Evolutionary conservation across 208 protist genomes (phyloP).

Genomic region (Leishmania turanica): DNA sequence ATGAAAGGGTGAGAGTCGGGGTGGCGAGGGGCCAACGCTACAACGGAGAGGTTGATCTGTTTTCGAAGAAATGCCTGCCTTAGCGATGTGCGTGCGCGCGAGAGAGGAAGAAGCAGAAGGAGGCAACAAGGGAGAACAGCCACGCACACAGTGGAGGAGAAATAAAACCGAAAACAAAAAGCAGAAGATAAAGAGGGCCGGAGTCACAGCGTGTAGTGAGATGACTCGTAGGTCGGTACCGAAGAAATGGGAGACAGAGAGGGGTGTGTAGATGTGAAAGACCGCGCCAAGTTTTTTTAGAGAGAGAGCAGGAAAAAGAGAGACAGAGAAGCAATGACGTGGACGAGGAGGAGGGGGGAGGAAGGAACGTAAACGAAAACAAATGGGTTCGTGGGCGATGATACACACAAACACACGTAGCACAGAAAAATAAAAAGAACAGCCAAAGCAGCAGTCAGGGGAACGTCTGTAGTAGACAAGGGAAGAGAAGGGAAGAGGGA

Average conservation of each 20-base stretch:
- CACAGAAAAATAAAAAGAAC: neutral
- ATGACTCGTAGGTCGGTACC: neutral
- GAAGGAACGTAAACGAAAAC: neutral
- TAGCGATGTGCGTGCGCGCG: neutral
- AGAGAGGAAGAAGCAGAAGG: neutral
- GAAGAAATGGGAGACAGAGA: neutral
- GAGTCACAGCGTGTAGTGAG: neutral
- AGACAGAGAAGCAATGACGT: constrained; percentile 6
- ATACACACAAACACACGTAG: neutral
- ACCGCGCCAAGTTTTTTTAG: neutral
- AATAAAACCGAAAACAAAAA: neutral
- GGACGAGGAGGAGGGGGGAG: neutral
- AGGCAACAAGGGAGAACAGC: neutral
- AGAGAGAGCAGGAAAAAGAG: neutral
- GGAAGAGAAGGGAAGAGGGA: neutral
- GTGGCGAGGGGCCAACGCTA: neutral
- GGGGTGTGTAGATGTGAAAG: neutral
- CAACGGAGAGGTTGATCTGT: neutral
- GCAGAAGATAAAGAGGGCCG: neutral
- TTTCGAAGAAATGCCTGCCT: neutral
- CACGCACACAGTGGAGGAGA: neutral
- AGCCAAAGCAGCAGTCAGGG: constrained; percentile 1
- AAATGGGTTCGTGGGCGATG: neutral
- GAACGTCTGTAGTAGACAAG: neutral
- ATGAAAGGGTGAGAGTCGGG: neutral